These are phyloP conservation scores for Dalbergia cochinchinensis DNA, from an alignment of 306 rosid species.

Conservation along the genomic window DNA sequence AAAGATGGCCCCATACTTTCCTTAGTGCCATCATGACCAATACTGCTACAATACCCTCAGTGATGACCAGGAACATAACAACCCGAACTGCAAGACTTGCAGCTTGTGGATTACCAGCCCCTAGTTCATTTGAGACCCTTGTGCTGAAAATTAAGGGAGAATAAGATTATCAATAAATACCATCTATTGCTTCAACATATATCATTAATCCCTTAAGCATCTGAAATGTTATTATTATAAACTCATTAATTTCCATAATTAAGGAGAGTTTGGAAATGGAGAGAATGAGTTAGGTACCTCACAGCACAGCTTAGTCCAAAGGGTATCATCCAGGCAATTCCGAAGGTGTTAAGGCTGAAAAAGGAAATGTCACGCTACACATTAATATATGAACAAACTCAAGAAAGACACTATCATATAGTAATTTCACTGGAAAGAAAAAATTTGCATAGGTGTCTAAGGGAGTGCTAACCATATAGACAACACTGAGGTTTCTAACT, in stretches of 20 bases:
- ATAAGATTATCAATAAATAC: neutral
- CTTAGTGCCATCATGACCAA: conserved; percentile 53
- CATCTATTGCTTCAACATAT: neutral
- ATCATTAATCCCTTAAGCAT: too few species aligned
- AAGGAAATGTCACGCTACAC: neutral
- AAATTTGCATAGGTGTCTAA: neutral
- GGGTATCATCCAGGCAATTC: conserved; percentile 40
- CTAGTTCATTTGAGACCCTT: conserved; percentile 46
- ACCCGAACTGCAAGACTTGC: conserved; percentile 35
- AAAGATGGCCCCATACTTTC: conserved; percentile 67
- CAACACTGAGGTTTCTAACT: conserved; percentile 63
- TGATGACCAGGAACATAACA: conserved; percentile 21
- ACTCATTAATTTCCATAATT: neutral
- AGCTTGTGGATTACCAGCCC: conserved; percentile 42
- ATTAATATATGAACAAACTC: neutral
- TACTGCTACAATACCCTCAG: conserved; percentile 48
- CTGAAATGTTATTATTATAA: neutral
- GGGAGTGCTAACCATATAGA: conserved; percentile 54
- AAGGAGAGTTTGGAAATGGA: neutral
- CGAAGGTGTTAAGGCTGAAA: conserved; percentile 35
- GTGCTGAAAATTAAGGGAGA: conserved; percentile 51
- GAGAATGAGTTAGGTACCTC: conserved; percentile 7
- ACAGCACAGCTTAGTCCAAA: conserved; percentile 34
- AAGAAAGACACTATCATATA: neutral
- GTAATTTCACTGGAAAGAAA: neutral